Percentiles rank a stretch among this genome's conserved stretches.
phyloP scores from a whole-genome alignment of 495 filamentous ascomycete species.

The Neurospora africana region DNA sequence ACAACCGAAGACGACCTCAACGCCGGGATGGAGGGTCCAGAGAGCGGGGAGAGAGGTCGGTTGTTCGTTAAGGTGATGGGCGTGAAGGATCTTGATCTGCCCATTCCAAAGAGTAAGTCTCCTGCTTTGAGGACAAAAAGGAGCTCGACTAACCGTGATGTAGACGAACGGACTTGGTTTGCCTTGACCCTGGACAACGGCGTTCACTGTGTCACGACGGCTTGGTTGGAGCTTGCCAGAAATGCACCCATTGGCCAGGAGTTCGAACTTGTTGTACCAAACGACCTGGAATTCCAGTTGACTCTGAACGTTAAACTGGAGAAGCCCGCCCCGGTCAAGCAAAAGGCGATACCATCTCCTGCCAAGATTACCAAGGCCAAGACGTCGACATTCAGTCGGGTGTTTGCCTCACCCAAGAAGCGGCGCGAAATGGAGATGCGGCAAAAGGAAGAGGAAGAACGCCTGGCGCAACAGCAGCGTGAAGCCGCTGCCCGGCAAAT shows the following conservation, averaged over 20 bases:
- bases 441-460: conserved; percentile 64
- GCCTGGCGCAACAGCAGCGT: conserved; percentile 49
- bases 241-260: conserved; percentile 95
- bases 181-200: conserved; percentile 93
- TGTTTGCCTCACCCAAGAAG: conserved; percentile 91
- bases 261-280: conserved; percentile 93
- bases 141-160: conserved; percentile 16
- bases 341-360: conserved; percentile 38
- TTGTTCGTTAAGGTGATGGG: conserved; percentile 96
- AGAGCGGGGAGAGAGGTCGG: conserved; percentile 80
- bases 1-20: conserved; percentile 50
- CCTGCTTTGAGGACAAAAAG: neutral
- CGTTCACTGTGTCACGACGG: conserved; percentile 91
- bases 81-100: conserved; percentile 87
- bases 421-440: conserved; percentile 83
- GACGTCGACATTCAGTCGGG: conserved; percentile 74
- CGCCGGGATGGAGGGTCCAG: conserved; percentile 47
- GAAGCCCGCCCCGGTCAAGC: conserved; percentile 50
- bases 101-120: conserved; percentile 73
- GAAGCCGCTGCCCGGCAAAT: conserved; percentile 55
- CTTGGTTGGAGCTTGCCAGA: conserved; percentile 86
- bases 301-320: conserved; percentile 93
- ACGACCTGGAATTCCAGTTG: conserved; percentile 93
- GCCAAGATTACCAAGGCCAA: conserved; percentile 54
- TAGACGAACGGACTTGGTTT: conserved; percentile 85